phyloP scores from a whole-genome alignment of 2,329 filamentous ascomycete genomes.

The Herpotrichia juniperi region DNA sequence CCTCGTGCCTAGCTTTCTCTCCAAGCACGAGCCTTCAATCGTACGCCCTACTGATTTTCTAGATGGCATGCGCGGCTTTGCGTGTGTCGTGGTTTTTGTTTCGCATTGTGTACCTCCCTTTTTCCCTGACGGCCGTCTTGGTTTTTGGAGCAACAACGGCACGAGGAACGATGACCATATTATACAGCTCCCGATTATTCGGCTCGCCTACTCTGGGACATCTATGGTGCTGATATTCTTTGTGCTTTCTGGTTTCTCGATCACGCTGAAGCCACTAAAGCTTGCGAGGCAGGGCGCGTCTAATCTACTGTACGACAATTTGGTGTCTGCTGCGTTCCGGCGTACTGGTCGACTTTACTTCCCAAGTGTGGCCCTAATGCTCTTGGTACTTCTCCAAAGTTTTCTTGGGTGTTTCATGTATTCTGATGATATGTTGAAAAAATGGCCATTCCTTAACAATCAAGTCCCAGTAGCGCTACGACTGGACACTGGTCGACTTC shows the following conservation, averaged over 20 bases:
- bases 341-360: not conserved
- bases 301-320: not conserved
- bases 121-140: not conserved
- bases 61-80: not conserved
- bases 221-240: not conserved
- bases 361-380: not conserved
- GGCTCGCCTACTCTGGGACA: not conserved
- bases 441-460: not conserved
- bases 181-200: constrained; percentile 3
- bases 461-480: not conserved
- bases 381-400: not conserved
- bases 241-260: constrained; percentile 4
- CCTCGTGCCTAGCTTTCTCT: too few relatives aligned
- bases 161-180: not conserved
- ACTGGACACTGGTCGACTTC: not conserved
- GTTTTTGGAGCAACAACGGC: not conserved
- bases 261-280: constrained; percentile 1
- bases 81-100: not conserved
- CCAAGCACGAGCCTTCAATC: too few relatives aligned
- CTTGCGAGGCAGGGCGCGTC: not conserved
- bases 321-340: not conserved
- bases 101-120: not conserved
- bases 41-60: not conserved
- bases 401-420: not conserved
- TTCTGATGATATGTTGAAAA: not conserved